A percentile compares a stretch with the other conserved stretches of the same genome.
phyloP scores from a whole-genome alignment of 2,329 filamentous ascomycete genomes.

The Trichoderma sp. region DNA sequence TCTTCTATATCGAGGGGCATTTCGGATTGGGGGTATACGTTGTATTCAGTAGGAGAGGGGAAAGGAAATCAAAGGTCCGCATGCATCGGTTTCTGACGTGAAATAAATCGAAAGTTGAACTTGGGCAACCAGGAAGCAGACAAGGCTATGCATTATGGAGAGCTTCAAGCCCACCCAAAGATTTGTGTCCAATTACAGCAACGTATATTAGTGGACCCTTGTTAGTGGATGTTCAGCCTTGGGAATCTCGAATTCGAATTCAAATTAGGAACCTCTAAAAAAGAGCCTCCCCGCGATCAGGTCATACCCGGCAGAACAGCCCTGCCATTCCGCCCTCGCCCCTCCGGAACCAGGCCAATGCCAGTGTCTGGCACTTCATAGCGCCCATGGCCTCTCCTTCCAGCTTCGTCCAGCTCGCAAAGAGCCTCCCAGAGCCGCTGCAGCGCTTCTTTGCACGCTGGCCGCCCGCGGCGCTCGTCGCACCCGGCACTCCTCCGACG shows the following conservation, averaged over 20 bases:
- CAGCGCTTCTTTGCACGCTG: conserved; percentile 88
- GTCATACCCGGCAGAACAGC: background rate
- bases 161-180: background rate
- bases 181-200: background rate
- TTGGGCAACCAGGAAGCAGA: background rate
- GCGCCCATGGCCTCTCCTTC: conserved; percentile 38
- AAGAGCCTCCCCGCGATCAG: background rate
- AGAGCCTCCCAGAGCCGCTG: conserved; percentile 74
- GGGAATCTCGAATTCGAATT: conserved; percentile 17
- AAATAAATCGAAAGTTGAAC: background rate
- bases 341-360: conserved; percentile 5
- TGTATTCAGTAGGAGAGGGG: background rate
- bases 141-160: conserved; percentile 23
- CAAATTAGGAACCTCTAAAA: conserved; percentile 2
- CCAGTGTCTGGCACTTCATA: conserved; percentile 2
- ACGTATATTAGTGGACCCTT: background rate
- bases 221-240: conserved; percentile 25
- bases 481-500: conserved; percentile 46
- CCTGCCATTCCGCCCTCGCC: background rate
- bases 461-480: conserved; percentile 68
- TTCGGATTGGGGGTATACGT: background rate
- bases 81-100: background rate
- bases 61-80: background rate
- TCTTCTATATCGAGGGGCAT: conserved; percentile 77
- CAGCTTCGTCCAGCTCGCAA: conserved; percentile 60